Percentiles rank a stretch among this genome's conserved stretches.
Conservation (phyloP, 2,329 filamentous ascomycete genomes). For the Sporothrix sp. region DNA sequence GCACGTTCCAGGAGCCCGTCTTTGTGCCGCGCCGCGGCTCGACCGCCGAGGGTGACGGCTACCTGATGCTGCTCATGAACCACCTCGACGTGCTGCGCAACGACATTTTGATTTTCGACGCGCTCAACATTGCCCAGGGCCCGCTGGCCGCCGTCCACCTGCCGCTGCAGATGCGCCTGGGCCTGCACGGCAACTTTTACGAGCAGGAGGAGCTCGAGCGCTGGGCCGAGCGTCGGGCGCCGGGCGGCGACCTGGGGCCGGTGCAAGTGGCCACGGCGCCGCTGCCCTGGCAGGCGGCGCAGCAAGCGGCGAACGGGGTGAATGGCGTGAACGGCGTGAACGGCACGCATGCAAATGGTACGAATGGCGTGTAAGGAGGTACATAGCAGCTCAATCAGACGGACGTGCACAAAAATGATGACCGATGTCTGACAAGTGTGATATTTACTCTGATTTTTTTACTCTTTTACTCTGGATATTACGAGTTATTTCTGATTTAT, state of each 20-base stretch:
- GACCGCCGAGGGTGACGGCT: conserved; percentile 40
- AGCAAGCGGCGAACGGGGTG: background rate
- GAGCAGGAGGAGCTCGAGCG: conserved; percentile 33
- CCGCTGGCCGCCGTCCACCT: conserved; percentile 33
- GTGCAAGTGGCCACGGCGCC: conserved; percentile 28
- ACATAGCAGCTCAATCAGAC: background rate
- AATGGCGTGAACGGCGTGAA: background rate
- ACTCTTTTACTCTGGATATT: too few species aligned
- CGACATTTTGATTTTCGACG: conserved; percentile 35
- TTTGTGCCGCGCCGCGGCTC: conserved; percentile 37
- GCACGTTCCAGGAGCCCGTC: conserved; percentile 43
- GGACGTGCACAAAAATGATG: too few species aligned
- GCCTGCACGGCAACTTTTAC: conserved; percentile 36
- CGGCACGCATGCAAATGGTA: background rate
- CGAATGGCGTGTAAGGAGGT: background rate
- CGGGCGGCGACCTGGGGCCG: conserved; percentile 29
- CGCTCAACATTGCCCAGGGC: conserved; percentile 28
- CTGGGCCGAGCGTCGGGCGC: conserved; percentile 29
- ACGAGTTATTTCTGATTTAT: too few species aligned
- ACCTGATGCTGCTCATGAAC: conserved; percentile 37
- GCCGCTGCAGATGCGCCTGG: conserved; percentile 32
- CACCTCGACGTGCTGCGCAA: conserved; percentile 36
- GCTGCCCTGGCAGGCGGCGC: conserved; percentile 29
- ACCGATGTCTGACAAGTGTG: too few species aligned
- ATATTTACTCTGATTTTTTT: too few species aligned